Evolutionary conservation across 352 stramenopile species (phyloP).

Genomic region (Phytophthora syringae): DNA sequence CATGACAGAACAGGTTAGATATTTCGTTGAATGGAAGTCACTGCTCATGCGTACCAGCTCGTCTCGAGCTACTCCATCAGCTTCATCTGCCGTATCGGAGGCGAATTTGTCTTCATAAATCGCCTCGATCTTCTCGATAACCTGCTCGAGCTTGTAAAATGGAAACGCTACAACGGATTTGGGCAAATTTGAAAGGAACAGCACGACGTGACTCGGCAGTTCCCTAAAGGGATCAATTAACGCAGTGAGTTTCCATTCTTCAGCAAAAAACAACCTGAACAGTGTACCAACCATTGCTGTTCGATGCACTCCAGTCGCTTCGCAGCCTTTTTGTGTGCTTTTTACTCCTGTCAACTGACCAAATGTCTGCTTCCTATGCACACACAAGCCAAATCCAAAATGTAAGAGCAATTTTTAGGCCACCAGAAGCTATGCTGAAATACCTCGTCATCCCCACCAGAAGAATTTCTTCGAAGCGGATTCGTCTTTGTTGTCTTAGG

Average conservation of each 20-base stretch:
- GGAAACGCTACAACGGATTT: constrained; percentile 76
- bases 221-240: constrained; percentile 34
- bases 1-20: background rate
- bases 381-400: background rate
- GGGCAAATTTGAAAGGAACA: constrained; percentile 79
- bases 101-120: constrained; percentile 85
- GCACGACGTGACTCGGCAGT: constrained; percentile 47
- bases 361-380: constrained; percentile 68
- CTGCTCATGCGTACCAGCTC: constrained; percentile 44
- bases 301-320: constrained; percentile 55
- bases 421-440: background rate
- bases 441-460: constrained; percentile 32
- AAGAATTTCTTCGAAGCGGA: constrained; percentile 6
- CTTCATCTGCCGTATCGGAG: constrained; percentile 62
- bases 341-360: constrained; percentile 54
- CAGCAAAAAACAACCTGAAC: background rate
- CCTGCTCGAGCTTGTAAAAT: constrained; percentile 58
- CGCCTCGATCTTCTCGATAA: constrained; percentile 64
- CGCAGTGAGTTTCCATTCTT: background rate
- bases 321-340: constrained; percentile 54
- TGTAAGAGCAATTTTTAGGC: too few species aligned
- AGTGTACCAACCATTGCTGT: constrained; percentile 46
- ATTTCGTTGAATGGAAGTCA: too few species aligned
- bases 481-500: constrained; percentile 33
- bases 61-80: constrained; percentile 64